Percentiles rank a stretch among this genome's conserved stretches.
These are phyloP conservation scores for Botrytis cinerea DNA, from an alignment of 2,329 filamentous ascomycete species.

Conservation along the genomic window DNA sequence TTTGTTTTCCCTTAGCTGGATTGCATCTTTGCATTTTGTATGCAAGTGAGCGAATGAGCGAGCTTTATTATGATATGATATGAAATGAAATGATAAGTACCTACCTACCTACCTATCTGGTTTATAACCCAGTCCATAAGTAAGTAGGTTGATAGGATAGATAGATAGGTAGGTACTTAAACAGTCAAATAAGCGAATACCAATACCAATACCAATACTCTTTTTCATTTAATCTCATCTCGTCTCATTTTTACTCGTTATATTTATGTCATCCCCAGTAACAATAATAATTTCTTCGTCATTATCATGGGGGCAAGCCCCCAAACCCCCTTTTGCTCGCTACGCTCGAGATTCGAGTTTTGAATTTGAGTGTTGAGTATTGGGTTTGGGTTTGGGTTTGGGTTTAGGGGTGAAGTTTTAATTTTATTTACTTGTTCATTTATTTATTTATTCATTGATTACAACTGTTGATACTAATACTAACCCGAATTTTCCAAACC, in stretches of 20 bases:
- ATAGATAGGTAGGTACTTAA: too few relatives aligned
- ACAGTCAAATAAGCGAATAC: not conserved
- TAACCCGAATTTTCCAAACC: too few relatives aligned
- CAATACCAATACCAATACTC: not conserved
- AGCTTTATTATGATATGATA: not conserved
- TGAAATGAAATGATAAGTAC: too few relatives aligned
- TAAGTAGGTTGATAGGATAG: too few relatives aligned
- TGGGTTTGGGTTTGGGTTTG: not conserved
- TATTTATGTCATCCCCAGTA: not conserved
- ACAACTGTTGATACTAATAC: too few relatives aligned
- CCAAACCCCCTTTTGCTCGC: slow-evolving; percentile 7
- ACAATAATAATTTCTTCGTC: not conserved
- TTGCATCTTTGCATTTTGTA: not conserved
- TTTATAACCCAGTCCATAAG: too few relatives aligned
- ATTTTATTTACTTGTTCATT: not conserved
- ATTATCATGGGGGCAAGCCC: not conserved
- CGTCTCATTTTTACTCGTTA: too few relatives aligned
- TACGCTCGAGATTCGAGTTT: not conserved
- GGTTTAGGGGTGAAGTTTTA: not conserved
- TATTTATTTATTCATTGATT: too few relatives aligned
- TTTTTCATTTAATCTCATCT: too few relatives aligned
- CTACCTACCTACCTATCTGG: too few relatives aligned
- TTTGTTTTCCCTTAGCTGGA: not conserved
- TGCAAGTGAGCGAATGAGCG: not conserved
- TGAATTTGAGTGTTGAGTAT: not conserved